Percentiles rank a stretch among this genome's conserved stretches.
Conservation (phyloP, 441 rosid genomes). For the Populus trichocarpa region DNA sequence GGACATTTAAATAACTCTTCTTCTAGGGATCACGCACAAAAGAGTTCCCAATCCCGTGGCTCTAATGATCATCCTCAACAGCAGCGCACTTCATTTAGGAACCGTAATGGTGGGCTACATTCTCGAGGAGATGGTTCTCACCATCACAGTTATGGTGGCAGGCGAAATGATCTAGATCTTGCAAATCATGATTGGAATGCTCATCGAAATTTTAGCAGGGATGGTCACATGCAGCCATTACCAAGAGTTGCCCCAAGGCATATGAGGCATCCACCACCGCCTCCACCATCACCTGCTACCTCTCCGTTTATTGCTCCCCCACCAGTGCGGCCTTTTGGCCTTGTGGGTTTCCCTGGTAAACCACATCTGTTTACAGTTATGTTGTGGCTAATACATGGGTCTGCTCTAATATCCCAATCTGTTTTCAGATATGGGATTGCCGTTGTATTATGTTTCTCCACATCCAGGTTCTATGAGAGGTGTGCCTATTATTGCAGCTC, state of each 20-base stretch:
- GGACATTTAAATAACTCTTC: slow-evolving; percentile 38
- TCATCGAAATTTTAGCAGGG: slow-evolving; percentile 56
- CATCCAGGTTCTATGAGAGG: slow-evolving; percentile 41
- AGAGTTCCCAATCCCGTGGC: slow-evolving; percentile 44
- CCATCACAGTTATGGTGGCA: slow-evolving; percentile 38
- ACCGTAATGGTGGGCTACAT: slow-evolving; percentile 52
- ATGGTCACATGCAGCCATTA: slow-evolving; percentile 46
- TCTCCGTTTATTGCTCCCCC: slow-evolving; percentile 48
- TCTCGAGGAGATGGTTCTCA: slow-evolving; percentile 45
- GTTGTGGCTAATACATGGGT: slow-evolving; percentile 6
- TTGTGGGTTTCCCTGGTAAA: slow-evolving; percentile 69
- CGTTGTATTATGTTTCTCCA: slow-evolving; percentile 45
- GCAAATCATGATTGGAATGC: slow-evolving; percentile 58
- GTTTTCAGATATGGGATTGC: slow-evolving; percentile 47
- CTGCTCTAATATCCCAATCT: slow-evolving; percentile 24
- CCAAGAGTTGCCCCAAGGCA: slow-evolving; percentile 56
- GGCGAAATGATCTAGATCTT: too few relatives aligned
- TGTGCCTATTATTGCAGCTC: slow-evolving; percentile 36
- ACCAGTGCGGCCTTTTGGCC: slow-evolving; percentile 51
- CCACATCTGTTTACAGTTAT: slow-evolving; percentile 11
- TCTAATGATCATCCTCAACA: slow-evolving; percentile 51
- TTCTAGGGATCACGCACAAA: slow-evolving; percentile 45
- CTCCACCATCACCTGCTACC: slow-evolving; percentile 43
- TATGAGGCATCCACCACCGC: slow-evolving; percentile 55
- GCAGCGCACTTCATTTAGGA: slow-evolving; percentile 44